These are phyloP conservation scores for Kazachstania taianensis DNA, from an alignment of 805 yeast species.

Conservation along the genomic window DNA sequence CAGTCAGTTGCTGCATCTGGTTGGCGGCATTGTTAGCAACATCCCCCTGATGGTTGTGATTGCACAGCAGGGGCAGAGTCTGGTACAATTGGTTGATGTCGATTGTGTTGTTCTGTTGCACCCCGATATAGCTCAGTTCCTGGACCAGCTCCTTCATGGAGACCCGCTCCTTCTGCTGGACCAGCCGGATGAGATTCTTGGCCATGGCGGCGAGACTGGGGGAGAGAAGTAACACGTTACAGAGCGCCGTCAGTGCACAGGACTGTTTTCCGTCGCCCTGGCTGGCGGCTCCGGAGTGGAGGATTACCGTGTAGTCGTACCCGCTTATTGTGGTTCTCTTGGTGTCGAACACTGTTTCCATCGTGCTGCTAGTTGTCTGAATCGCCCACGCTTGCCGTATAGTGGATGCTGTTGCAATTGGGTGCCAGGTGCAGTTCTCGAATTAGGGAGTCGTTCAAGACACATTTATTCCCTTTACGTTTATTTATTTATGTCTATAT, in stretches of 20 bases:
- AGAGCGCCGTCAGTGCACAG: constrained; percentile 72
- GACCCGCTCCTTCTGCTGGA: constrained; percentile 26
- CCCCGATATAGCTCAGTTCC: constrained; percentile 39
- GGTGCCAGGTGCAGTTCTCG: too few species aligned
- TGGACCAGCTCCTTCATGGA: constrained; percentile 36
- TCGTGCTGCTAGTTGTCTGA: too few species aligned
- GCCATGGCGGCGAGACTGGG: constrained; percentile 19
- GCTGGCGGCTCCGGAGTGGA: too few species aligned
- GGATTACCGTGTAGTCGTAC: too few species aligned
- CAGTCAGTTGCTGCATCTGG: constrained; percentile 33
- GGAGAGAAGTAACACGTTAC: constrained; percentile 55
- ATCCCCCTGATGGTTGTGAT: constrained; percentile 27
- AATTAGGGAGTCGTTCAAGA: too few species aligned
- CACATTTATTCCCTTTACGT: too few species aligned
- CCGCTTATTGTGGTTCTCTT: too few species aligned
- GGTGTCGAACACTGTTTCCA: too few species aligned
- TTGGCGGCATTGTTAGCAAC: constrained; percentile 22
- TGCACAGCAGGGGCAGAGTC: constrained; percentile 50
- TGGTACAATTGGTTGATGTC: constrained; percentile 36
- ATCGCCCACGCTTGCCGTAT: too few species aligned
- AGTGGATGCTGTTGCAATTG: too few species aligned
- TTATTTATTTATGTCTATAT: too few species aligned
- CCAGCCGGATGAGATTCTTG: constrained; percentile 20
- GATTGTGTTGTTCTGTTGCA: constrained; percentile 23
- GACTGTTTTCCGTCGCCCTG: too few species aligned